These are phyloP conservation scores for Kurtzmaniella quercitrusa DNA, from an alignment of 1,139 yeast species.

Conservation along the genomic window DNA sequence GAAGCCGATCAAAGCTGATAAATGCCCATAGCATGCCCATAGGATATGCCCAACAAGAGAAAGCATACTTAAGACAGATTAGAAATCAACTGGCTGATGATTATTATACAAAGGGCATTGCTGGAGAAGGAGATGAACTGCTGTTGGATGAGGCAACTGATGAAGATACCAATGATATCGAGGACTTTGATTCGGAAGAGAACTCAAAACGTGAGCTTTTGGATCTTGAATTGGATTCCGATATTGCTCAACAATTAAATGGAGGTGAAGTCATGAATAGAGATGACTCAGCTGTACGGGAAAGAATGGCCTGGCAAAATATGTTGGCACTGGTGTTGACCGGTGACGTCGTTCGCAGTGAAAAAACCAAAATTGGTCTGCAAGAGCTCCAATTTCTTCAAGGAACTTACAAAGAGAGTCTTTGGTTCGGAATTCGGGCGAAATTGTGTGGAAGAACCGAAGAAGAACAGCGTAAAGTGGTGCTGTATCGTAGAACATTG, in stretches of 20 bases:
- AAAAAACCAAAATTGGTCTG: conserved; percentile 70
- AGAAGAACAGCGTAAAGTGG: conserved; percentile 71
- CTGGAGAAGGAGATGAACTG: conserved; percentile 30
- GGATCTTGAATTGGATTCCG: conserved; percentile 1
- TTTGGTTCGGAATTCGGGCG: conserved; percentile 81
- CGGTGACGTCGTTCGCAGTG: conserved; percentile 91
- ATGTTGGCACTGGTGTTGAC: conserved; percentile 88
- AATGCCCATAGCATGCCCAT: conserved; percentile 18
- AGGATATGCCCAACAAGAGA: conserved; percentile 58
- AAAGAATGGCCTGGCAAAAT: conserved; percentile 93
- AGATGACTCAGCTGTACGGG: conserved; percentile 65
- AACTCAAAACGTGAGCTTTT: conserved; percentile 2
- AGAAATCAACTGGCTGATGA: conserved; percentile 65
- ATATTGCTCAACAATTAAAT: neutral
- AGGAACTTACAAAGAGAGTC: conserved; percentile 65
- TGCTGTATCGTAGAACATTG: conserved; percentile 67
- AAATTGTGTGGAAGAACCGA: conserved; percentile 77
- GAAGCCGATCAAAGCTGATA: conserved; percentile 1
- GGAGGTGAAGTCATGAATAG: conserved; percentile 11
- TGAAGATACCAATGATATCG: conserved; percentile 25
- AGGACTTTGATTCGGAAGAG: conserved; percentile 17
- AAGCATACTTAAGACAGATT: conserved; percentile 62
- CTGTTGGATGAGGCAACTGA: conserved; percentile 10
- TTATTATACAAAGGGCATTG: conserved; percentile 61
- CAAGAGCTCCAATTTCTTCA: conserved; percentile 46